Conservation (phyloP, 495 filamentous ascomycete genomes). For the Hypoxylon lenormandii region DNA sequence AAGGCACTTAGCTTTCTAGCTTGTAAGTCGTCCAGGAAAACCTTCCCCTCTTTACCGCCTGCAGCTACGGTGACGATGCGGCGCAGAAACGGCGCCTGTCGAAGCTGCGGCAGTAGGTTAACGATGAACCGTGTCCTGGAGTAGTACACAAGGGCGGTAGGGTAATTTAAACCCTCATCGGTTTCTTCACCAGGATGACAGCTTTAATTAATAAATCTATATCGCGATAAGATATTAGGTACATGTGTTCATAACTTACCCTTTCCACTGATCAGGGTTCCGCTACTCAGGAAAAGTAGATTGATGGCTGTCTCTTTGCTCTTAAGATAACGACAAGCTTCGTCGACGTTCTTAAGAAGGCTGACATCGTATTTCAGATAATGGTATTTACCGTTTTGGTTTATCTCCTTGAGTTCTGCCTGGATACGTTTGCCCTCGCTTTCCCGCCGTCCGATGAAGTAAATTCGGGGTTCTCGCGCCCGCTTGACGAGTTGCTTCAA, state of each 20-base stretch:
- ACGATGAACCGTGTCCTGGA: conserved; percentile 69
- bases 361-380: conserved; percentile 70
- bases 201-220: neutral
- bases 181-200: neutral
- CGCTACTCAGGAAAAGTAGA: conserved; percentile 67
- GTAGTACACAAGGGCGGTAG: conserved; percentile 65
- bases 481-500: conserved; percentile 65
- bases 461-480: conserved; percentile 61
- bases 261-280: conserved; percentile 48
- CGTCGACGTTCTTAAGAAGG: conserved; percentile 67
- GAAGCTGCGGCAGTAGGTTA: conserved; percentile 69
- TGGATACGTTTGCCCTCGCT: conserved; percentile 56
- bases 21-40: conserved; percentile 62
- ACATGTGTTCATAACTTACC: conserved; percentile 20
- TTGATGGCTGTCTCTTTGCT: conserved; percentile 67
- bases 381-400: conserved; percentile 60
- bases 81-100: conserved; percentile 50
- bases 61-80: conserved; percentile 68
- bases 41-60: conserved; percentile 62
- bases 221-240: no score
- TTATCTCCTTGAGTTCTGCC: conserved; percentile 56
- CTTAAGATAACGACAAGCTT: conserved; percentile 64
- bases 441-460: conserved; percentile 59
- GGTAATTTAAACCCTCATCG: conserved; percentile 15
- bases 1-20: conserved; percentile 40